Conservation (phyloP, 495 filamentous ascomycete genomes). For the Viridothelium virens region DNA sequence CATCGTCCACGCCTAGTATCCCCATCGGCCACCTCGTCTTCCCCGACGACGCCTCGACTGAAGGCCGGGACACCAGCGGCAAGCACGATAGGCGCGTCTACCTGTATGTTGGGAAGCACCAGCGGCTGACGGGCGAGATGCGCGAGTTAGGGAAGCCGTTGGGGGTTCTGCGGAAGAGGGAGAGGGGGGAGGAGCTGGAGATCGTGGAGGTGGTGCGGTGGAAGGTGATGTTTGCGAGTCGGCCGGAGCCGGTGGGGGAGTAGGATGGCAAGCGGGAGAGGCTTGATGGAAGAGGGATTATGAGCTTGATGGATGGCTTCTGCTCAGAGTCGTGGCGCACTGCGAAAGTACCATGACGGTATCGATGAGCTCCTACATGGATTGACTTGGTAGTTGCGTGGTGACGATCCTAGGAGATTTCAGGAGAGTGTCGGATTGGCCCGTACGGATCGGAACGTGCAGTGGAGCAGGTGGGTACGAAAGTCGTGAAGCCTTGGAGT, state of each 20-base stretch:
- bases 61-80: constrained; percentile 20
- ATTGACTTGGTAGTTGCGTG: too few species aligned
- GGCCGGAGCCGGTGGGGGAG: constrained; percentile 75
- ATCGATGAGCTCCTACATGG: too few species aligned
- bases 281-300: background rate
- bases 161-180: constrained; percentile 60
- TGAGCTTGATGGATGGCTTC: background rate
- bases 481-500: too few species aligned
- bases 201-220: constrained; percentile 82
- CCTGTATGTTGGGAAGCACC: constrained; percentile 80
- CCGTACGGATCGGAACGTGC: too few species aligned
- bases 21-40: constrained; percentile 70
- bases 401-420: too few species aligned
- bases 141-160: constrained; percentile 73
- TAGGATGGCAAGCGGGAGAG: background rate
- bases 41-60: constrained; percentile 53
- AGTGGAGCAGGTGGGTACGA: too few species aligned
- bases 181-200: constrained; percentile 47
- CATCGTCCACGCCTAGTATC: background rate
- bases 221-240: constrained; percentile 77
- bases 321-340: too few species aligned
- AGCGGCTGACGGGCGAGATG: constrained; percentile 82
- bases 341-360: too few species aligned
- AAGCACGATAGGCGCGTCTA: constrained; percentile 82
- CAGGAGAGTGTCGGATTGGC: too few species aligned